Base-by-base conservation (phyloP, 2,329 filamentous ascomycete genomes). In the Daldinia eschscholtzii region DNA sequence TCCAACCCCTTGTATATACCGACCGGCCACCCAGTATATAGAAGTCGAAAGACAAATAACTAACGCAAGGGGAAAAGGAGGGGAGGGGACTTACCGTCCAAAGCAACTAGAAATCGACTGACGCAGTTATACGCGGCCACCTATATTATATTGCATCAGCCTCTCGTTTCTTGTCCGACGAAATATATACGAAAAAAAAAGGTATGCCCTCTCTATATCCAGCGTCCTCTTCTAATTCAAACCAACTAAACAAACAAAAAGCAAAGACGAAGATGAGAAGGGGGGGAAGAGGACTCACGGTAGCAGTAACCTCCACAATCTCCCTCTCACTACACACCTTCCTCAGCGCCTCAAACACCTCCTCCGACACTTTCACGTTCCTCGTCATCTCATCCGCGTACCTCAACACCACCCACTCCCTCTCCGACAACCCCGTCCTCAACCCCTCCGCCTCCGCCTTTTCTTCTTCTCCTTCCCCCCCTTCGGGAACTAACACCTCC, bases 351-450 rank as follows among this genome's bases (percentile, higher is more conserved):
- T 78, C 86, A 81, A 95, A 95, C 1, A 92, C 87, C 65, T 82
- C 86, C 56, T 96, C 91, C 12, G 83, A 80, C 6, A 97, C 93
- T 58, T 85, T 82, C 0, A 95, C 90, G 50, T 88, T 86, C 71
- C 89, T 83, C 57, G 93, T 97, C 92, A 97, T 97, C 78, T 93
- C 92, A 81, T 97, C 93, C 18, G 93, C 87, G 78, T 93, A 94
- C 52, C 85, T 82, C 61, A 95, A 79, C 37, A 93, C 91, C 0
- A 89, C 90, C 83, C 88, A 89, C 80, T 93, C 89, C 77, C 83
- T 84, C 67, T 86, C 85, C 28, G 81, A 87, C 67, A 94, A 75
- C 2, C 75, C 76, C 44, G 7, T 12, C 18, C 1, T 46, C 42
- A 39, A 39, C 6, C n/a, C n/a, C 41, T 61, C 67, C 61, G 74